Percentiles rank a stretch among this genome's conserved stretches.
These are phyloP conservation scores for Fusarium siculi DNA, from an alignment of 2,329 filamentous ascomycete species.

Conservation along the genomic window DNA sequence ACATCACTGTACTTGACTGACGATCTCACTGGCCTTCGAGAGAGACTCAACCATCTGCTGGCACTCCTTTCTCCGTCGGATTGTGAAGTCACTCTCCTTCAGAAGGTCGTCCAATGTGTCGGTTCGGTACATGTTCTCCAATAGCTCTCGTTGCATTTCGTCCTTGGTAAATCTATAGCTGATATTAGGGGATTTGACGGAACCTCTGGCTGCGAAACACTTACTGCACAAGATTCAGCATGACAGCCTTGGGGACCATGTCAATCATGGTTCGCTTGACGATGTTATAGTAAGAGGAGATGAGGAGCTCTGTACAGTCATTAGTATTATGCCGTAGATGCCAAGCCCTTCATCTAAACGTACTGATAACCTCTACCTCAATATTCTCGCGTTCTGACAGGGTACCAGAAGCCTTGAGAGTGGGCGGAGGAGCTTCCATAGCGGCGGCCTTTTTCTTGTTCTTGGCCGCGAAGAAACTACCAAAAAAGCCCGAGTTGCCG, in stretches of 20 bases:
- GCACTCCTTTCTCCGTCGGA: slow-evolving; percentile 95
- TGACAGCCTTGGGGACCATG: slow-evolving; percentile 99
- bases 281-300: slow-evolving; percentile 98
- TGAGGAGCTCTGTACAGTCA: slow-evolving; percentile 78
- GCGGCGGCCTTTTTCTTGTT: slow-evolving; percentile 99
- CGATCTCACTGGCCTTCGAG: slow-evolving; percentile 91
- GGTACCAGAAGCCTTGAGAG: slow-evolving; percentile 91
- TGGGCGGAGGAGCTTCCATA: slow-evolving; percentile 95
- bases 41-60: slow-evolving; percentile 99
- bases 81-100: slow-evolving; percentile 97
- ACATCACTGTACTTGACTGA: slow-evolving; percentile 77
- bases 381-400: slow-evolving; percentile 93
- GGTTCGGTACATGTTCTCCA: slow-evolving; percentile 97
- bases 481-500: slow-evolving; percentile 86
- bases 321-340: slow-evolving; percentile 17
- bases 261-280: slow-evolving; percentile 99
- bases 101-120: slow-evolving; percentile 92
- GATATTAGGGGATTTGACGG: slow-evolving; percentile 30
- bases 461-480: slow-evolving; percentile 98
- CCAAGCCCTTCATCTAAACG: slow-evolving; percentile 50
- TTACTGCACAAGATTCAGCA: slow-evolving; percentile 95
- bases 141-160: slow-evolving; percentile 96
- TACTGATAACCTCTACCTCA: slow-evolving; percentile 98
- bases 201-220: slow-evolving; percentile 51
- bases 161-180: slow-evolving; percentile 85